Conservation (phyloP, 495 filamentous ascomycete species). For the Penicillium odoratum region DNA sequence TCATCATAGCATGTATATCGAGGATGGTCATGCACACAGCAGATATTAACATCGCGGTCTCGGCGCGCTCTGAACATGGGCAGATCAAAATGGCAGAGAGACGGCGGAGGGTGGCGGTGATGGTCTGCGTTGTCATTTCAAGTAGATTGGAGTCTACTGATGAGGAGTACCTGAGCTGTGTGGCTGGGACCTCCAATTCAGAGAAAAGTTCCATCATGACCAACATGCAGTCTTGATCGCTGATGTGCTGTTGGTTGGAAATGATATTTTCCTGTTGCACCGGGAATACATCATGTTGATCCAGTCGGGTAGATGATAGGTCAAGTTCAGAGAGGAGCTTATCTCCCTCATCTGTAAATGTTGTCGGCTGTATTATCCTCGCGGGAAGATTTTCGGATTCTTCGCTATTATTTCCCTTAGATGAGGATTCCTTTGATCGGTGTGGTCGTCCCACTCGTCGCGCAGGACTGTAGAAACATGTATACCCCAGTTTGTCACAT, state of each 20-base stretch:
- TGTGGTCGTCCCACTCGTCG: constrained; percentile 25
- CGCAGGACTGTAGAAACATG: constrained; percentile 43
- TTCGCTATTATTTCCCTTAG: not conserved
- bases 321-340: not conserved
- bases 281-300: not conserved
- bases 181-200: constrained; percentile 6
- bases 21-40: constrained; percentile 17
- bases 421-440: constrained; percentile 3
- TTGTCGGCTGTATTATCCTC: not conserved
- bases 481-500: constrained; percentile 32
- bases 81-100: constrained; percentile 19
- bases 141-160: constrained; percentile 1
- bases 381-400: constrained; percentile 3
- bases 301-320: not conserved
- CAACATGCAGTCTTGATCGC: constrained; percentile 5
- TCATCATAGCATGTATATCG: constrained; percentile 14
- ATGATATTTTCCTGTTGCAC: not conserved
- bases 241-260: not conserved
- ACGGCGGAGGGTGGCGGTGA: constrained; percentile 5
- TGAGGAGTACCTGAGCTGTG: constrained; percentile 2
- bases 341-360: constrained; percentile 9
- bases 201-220: constrained; percentile 6
- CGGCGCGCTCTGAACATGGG: constrained; percentile 14
- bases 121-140: not conserved
- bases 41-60: constrained; percentile 16